phyloP scores from a whole-genome alignment of 768 basidiomycete species.

The Panaeolus cyanescens region DNA sequence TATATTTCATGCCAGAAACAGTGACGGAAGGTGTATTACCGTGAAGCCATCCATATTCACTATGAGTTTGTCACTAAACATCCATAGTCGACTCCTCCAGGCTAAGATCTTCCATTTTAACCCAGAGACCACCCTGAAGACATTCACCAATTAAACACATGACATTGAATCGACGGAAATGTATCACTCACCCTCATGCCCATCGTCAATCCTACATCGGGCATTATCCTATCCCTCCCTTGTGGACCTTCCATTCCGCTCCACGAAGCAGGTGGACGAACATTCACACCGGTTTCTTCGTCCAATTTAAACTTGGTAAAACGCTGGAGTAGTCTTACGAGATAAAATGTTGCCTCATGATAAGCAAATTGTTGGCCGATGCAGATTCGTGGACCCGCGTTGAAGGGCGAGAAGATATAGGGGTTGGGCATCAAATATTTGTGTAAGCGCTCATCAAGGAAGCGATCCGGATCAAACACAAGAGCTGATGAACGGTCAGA shows the following conservation, averaged over 20 bases:
- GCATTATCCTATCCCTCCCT: conserved; percentile 37
- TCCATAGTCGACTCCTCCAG: background rate
- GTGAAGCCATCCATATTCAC: too few relatives aligned
- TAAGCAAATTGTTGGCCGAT: conserved; percentile 53
- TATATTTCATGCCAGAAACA: too few relatives aligned
- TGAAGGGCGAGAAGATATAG: conserved; percentile 43
- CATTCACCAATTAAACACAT: background rate
- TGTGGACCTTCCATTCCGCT: conserved; percentile 31
- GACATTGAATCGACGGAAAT: conserved; percentile 8
- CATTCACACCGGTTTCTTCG: conserved; percentile 38
- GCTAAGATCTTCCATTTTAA: conserved; percentile 24
- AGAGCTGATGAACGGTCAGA: conserved; percentile 28
- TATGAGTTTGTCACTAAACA: too few relatives aligned
- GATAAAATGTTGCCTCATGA: conserved; percentile 57
- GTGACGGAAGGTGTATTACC: too few relatives aligned
- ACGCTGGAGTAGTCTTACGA: conserved; percentile 52
- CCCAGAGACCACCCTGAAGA: conserved; percentile 32
- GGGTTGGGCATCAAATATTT: conserved; percentile 48
- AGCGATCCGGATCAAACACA: conserved; percentile 56
- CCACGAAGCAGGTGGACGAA: conserved; percentile 46
- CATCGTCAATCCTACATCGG: conserved; percentile 43
- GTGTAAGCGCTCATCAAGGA: conserved; percentile 49
- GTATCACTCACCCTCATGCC: conserved; percentile 29
- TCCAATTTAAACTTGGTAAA: conserved; percentile 46
- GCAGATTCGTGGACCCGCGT: conserved; percentile 38